Conservation (phyloP, 345 rosid species). For the Populus tremula region DNA sequence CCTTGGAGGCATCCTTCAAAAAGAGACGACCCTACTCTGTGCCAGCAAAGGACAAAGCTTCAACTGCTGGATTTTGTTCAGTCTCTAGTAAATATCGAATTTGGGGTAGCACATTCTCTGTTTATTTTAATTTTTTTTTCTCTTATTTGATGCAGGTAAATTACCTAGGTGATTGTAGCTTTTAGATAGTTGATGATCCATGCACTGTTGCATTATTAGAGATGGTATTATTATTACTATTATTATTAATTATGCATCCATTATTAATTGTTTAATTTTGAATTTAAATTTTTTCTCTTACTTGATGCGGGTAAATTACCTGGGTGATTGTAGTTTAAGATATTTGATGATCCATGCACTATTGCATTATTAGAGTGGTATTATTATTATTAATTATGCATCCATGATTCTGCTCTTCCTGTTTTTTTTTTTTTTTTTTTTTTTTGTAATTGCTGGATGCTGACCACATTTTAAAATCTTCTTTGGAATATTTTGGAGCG, state of each 20-base stretch:
- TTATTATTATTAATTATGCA: background rate
- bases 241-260: background rate
- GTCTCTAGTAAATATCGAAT: slow-evolving; percentile 62
- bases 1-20: slow-evolving; percentile 91
- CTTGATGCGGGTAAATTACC: slow-evolving; percentile 63
- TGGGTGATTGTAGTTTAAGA: slow-evolving; percentile 82
- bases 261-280: background rate
- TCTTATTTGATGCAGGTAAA: slow-evolving; percentile 47
- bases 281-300: background rate
- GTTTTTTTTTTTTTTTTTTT: no score
- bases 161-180: slow-evolving; percentile 82
- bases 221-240: slow-evolving; percentile 34
- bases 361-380: slow-evolving; percentile 68
- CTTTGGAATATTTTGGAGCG: background rate
- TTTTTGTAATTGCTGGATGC: no score
- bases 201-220: slow-evolving; percentile 73
- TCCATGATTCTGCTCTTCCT: background rate
- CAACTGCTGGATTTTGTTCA: slow-evolving; percentile 92
- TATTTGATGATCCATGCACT: slow-evolving; percentile 88
- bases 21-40: slow-evolving; percentile 35
- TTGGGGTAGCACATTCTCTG: slow-evolving; percentile 52
- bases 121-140: background rate
- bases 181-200: slow-evolving; percentile 86
- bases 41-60: slow-evolving; percentile 75
- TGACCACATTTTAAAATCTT: no score